Base-by-base conservation (phyloP, 257 asterid genomes). In the Echites panduratus region DNA sequence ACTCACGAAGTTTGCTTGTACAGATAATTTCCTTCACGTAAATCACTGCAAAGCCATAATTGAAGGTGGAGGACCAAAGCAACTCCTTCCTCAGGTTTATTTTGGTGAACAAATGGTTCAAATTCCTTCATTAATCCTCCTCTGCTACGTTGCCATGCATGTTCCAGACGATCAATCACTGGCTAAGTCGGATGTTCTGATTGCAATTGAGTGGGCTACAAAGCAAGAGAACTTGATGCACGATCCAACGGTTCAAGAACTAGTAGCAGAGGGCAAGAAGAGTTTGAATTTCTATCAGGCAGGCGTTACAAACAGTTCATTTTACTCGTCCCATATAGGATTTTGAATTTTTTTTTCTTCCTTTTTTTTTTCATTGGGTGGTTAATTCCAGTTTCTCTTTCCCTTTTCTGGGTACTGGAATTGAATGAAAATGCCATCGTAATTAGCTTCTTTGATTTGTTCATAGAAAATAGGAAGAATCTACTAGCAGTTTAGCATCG, bases 261-360 rank as follows among this genome's bases (percentile, higher is more conserved):
- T 89, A 38, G 90, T 81, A 1, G 77, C 44, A 7, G 97, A 91
- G 75, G 94, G 83, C 22, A 91, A 87, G 75, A 86, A 81, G 78
- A 89, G 92, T 66, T 74, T 89, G 80, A 92, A 85, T 70, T 86
- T 89, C 22, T 91, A 87, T 70, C 96, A 91, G 57, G 83, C 96
- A 2, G 87, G 92, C 76, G 80, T 73, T 14, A 70, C 90, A 2
- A 86, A 82, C 78, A 79, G 79, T 62, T 76, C 38, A 1, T 65
- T 45, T 26, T 53, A 4, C 5, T 53, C 27, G 8, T 11, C 7
- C 20, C 38, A 32, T 53, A 4, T 53, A 53, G 27, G 27, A 22
- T 53, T 20, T 6, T 45, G 12, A 45, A 41, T 7, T 10, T 2
- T 20, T 52, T 53, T 10, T 2, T 20, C n/a, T 53, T 53, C 24